Evolutionary conservation across 352 stramenopile species (phyloP), one percentile per base, ranked within the genome.

Genomic region (Aphanomyces stellatus): DNA sequence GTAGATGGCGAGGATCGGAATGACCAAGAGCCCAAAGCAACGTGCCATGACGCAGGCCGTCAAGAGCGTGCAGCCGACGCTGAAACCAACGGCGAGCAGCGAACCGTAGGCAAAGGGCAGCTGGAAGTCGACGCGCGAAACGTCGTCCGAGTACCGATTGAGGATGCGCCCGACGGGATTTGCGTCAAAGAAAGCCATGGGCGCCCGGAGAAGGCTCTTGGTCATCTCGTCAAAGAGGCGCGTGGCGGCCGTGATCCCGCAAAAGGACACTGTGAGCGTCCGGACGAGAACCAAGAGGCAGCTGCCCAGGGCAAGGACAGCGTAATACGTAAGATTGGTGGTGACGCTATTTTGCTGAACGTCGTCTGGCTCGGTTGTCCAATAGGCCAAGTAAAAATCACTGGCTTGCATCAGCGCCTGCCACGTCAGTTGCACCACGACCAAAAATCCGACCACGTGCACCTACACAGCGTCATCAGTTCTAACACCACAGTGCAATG

Each of bases 351-450:
- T 8, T 15, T n/a, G 3, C 17, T 64, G 56, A 5, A 19, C 30
- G 4, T 5, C 13, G 35, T 49, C 35, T n/a, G 24, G 19, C 25
- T 74, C 71, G 43, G 66, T 77, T 4, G 89, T 85, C 89, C 94
- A 98, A 71, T 92, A 85, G 11, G 85, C 93, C 7, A 99, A 67
- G 88, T 90, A 99, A 65, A 95, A 86, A 56, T 96, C 93, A 46
- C 86, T 94, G 4, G 82, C 37, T 5, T 98, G 79, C 55, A 85
- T 78, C n/a, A 97, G 70, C n/a, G 51, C 65, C 71, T 98, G 86
- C 67, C 87, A 94, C n/a, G 87, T 62, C 33, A 79, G 76, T 66
- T 96, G 97, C 30, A 88, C 73, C 0, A 77, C 2, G 13, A 92
- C 35, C 19, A 92, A 76, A 15, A 74, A 31, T 10, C 85, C 5